These are phyloP conservation scores for Pholiota adiposa DNA, from an alignment of 1,284 basidiomycete species.

Conservation along the genomic window DNA sequence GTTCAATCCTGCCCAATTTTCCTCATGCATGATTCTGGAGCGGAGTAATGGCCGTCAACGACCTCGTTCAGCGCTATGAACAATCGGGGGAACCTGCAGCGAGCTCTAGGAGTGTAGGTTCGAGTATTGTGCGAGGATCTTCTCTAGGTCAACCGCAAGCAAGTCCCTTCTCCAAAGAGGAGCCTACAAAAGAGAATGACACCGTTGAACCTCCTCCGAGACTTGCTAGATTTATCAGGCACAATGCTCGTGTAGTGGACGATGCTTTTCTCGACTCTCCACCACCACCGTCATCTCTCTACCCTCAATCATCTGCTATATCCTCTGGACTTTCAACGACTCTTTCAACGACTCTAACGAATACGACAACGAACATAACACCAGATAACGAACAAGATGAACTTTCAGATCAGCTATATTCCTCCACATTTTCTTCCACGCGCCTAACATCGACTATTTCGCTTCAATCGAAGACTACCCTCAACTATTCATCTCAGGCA, in stretches of 20 bases:
- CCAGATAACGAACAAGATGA: not conserved
- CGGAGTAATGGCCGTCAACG: conserved; percentile 34
- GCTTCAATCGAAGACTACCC: conserved; percentile 1
- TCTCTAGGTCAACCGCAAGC: too few relatives aligned
- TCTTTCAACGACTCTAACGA: conserved; percentile 1
- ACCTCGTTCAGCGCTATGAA: conserved; percentile 36
- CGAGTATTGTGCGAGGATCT: too few relatives aligned
- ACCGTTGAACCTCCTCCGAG: conserved; percentile 25
- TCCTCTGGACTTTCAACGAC: not conserved
- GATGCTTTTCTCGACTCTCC: not conserved
- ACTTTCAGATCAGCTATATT: not conserved
- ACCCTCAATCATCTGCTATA: not conserved
- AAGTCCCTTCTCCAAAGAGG: not conserved
- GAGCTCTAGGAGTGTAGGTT: not conserved
- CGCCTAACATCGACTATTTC: not conserved
- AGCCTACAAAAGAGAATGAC: not conserved
- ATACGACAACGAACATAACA: not conserved
- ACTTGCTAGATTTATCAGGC: conserved; percentile 40
- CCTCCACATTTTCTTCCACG: not conserved
- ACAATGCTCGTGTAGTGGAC: not conserved
- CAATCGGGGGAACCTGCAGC: conserved; percentile 9
- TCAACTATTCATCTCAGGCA: conserved; percentile 7
- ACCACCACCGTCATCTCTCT: not conserved
- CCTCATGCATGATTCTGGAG: conserved; percentile 10
- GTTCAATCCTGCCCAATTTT: not conserved